phyloP scores from a whole-genome alignment of 805 yeast species.

The Yarrowia yakushimensis region DNA sequence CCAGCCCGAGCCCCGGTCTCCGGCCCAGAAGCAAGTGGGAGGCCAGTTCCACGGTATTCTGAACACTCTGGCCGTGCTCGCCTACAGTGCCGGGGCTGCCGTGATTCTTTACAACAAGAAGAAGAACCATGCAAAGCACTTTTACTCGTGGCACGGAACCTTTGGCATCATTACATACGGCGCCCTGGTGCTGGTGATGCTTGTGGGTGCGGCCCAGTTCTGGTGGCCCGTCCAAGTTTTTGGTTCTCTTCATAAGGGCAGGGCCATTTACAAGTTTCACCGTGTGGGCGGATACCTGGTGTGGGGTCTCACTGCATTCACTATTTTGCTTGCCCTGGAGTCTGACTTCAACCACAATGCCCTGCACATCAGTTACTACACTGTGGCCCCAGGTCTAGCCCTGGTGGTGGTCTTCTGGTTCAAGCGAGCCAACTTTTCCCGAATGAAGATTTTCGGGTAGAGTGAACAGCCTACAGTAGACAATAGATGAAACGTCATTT shows the following conservation, averaged over 20 bases:
- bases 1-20: constrained; percentile 32
- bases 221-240: constrained; percentile 33
- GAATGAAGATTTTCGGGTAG: constrained; percentile 25
- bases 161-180: constrained; percentile 32
- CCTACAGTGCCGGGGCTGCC: constrained; percentile 30
- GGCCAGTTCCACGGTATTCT: constrained; percentile 34
- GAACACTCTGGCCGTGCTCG: constrained; percentile 28
- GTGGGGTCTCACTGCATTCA: constrained; percentile 26
- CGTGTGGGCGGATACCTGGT: constrained; percentile 33
- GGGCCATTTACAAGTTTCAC: constrained; percentile 34
- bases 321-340: constrained; percentile 29
- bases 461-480: no score
- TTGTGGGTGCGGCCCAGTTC: constrained; percentile 33
- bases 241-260: constrained; percentile 33
- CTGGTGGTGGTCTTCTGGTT: constrained; percentile 24
- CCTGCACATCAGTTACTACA: constrained; percentile 27
- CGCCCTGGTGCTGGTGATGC: constrained; percentile 27
- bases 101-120: constrained; percentile 33
- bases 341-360: constrained; percentile 30
- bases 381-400: constrained; percentile 24
- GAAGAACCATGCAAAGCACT: constrained; percentile 31
- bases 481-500: background rate
- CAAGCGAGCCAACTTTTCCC: constrained; percentile 23
- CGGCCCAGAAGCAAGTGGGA: constrained; percentile 31
- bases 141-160: constrained; percentile 34